A percentile compares a stretch with the other conserved stretches of the same genome.
Evolutionary conservation across 371 early-diverging fungal genomes (phyloP).

Genomic region (Mucor plumbeus): DNA sequence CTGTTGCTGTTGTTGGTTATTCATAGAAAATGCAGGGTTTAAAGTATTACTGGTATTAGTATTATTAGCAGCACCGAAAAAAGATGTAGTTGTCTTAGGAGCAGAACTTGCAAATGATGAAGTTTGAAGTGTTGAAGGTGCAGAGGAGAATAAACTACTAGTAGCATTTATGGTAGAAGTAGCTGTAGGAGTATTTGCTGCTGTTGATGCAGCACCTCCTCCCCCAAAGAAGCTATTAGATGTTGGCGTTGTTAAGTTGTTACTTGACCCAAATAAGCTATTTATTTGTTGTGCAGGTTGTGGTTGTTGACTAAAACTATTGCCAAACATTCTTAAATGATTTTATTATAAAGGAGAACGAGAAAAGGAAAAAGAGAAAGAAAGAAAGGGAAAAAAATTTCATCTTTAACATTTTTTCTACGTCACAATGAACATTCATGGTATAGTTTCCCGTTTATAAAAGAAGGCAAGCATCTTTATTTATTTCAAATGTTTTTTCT

Average conservation of each 20-base stretch:
- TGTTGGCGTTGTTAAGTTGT: neutral
- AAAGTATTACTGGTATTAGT: neutral
- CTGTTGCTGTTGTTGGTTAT: constrained; percentile 10
- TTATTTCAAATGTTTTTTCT: constrained; percentile 17
- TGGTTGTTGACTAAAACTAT: neutral
- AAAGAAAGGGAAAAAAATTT: constrained; percentile 10
- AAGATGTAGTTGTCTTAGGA: neutral
- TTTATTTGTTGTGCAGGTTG: constrained; percentile 2
- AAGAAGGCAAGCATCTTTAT: neutral
- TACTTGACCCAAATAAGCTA: neutral
- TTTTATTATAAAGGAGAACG: neutral
- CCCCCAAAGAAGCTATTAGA: constrained; percentile 9
- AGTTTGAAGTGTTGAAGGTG: neutral
- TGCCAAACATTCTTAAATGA: constrained; percentile 11
- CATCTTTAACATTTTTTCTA: constrained; percentile 14
- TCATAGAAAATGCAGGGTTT: neutral
- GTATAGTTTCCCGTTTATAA: constrained; percentile 18
- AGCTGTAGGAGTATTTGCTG: neutral
- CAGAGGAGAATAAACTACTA: neutral
- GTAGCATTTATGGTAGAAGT: neutral
- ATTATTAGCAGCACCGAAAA: constrained; percentile 5
- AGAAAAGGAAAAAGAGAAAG: neutral
- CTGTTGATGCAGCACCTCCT: constrained; percentile 1
- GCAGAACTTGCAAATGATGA: neutral
- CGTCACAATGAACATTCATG: constrained; percentile 53